Base-by-base conservation (phyloP, 2,329 filamentous ascomycete species). In the Neonectria ditissima region DNA sequence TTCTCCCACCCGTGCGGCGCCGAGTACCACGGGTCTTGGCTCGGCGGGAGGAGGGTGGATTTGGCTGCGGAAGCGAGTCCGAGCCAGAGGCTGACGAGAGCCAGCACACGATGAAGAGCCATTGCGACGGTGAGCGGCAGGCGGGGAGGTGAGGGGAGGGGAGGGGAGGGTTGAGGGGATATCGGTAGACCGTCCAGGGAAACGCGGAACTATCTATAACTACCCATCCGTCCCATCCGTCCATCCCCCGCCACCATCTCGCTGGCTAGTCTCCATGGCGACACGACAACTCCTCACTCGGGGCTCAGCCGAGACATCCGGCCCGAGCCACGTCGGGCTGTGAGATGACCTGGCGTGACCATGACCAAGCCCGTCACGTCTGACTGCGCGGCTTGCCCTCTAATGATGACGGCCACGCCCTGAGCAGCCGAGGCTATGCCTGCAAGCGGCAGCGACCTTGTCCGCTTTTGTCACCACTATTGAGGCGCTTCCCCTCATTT, bases 21-120 rank as follows among this genome's bases (percentile, higher is more conserved):
- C 0, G 65, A 41, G 24, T 74, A 74, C 71, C 71, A 74, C 0
- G 72, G 71, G 34, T 74, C 72, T 8, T 69, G 3, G 8, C 66
- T 73, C 0, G 72, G 72, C 0, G 71, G 62, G 0, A 73, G 30
- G 1, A 64, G 65, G 8, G 60, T 28, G 13, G 45, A 18, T 11
- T 58, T 48, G 1, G 26, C 16, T 6, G 58, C 47, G 3, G 28
- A 28, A 1, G 24, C 26, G 1, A 73, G 14, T n/a, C 70, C 63
- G 1, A 72, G 13, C 55, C 65, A 71, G 14, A 72, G 62, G 14
- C 62, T 65, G 44, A 62, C 26, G 2, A 73, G 32, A 54, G 57
- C 58, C 44, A 73, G n/a, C 0, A 48, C 24, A 26, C 30, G 68
- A 43, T 57, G 44, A 16, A 70, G 13, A 24, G 63, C 43, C 70